A percentile compares a stretch with the other conserved stretches of the same genome.
Evolutionary conservation across 2,329 filamentous ascomycete genomes (phyloP).

Genomic region (Penicillium brevicompactum): DNA sequence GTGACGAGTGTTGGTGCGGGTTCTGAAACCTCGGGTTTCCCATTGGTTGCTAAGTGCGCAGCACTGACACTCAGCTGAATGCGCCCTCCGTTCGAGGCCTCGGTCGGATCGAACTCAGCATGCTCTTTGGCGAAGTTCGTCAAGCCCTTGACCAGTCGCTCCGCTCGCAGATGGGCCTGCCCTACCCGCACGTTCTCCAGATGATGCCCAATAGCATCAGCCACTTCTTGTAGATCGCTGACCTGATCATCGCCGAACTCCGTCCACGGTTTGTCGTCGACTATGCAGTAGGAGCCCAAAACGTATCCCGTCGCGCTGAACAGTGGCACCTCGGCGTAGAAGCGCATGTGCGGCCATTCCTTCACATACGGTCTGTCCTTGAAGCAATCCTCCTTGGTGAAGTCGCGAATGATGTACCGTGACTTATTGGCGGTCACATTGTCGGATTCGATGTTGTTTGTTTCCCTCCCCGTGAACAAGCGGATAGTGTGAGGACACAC

Average conservation of each 20-base stretch:
- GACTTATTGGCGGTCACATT: conserved; percentile 29
- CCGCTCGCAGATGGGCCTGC: conserved; percentile 56
- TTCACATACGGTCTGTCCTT: conserved; percentile 35
- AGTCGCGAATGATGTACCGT: conserved; percentile 40
- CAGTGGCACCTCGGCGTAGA: conserved; percentile 63
- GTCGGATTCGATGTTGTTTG: conserved; percentile 11
- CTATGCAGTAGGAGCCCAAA: conserved; percentile 61
- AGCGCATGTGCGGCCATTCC: conserved; percentile 39
- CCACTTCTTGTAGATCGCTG: conserved; percentile 58
- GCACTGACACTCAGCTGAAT: background rate
- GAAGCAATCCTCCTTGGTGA: conserved; percentile 35
- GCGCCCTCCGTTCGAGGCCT: conserved; percentile 9
- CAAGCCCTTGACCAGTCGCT: conserved; percentile 58
- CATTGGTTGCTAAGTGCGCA: background rate
- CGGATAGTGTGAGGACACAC: conserved; percentile 19
- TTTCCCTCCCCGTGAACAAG: conserved; percentile 19
- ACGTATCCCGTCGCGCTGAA: conserved; percentile 54
- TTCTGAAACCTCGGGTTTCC: background rate
- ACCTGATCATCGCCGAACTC: conserved; percentile 37
- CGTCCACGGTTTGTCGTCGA: conserved; percentile 56
- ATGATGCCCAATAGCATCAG: conserved; percentile 59
- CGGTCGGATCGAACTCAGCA: conserved; percentile 19
- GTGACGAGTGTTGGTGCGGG: background rate
- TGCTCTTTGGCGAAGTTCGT: conserved; percentile 51
- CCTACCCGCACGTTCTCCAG: conserved; percentile 58